Conservation (phyloP, 1,139 yeast species). For the Candida glucosophila region DNA sequence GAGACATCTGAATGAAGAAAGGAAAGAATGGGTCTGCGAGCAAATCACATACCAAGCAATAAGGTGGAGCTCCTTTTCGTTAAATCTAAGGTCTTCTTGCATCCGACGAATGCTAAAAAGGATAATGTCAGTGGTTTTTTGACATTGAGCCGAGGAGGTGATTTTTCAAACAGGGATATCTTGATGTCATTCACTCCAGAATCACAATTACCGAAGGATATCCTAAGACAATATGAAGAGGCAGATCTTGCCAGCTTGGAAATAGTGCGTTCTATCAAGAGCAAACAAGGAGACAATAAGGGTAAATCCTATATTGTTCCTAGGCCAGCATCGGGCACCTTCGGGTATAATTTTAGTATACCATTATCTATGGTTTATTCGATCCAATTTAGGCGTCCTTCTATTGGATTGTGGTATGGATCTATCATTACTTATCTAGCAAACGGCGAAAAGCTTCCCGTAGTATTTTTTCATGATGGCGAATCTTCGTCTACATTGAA, state of each 20-base stretch:
- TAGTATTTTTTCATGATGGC: conserved; percentile 86
- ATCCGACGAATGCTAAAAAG: conserved; percentile 62
- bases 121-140: conserved; percentile 79
- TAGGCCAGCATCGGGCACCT: conserved; percentile 45
- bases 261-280: conserved; percentile 8
- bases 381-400: conserved; percentile 75
- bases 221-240: conserved; percentile 37
- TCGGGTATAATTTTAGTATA: conserved; percentile 60
- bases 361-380: conserved; percentile 60
- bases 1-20: no score
- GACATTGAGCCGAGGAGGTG: conserved; percentile 48
- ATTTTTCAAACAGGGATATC: conserved; percentile 47
- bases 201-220: conserved; percentile 37
- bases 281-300: conserved; percentile 12
- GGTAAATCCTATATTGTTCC: conserved; percentile 6
- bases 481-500: conserved; percentile 67
- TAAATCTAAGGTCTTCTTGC: conserved; percentile 71
- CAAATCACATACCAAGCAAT: no score
- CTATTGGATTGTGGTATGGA: conserved; percentile 88
- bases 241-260: conserved; percentile 36
- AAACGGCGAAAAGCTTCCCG: conserved; percentile 66
- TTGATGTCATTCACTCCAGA: conserved; percentile 76
- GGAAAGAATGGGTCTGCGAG: conserved; percentile 2
- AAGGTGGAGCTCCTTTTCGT: conserved; percentile 41
- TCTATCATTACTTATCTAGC: conserved; percentile 66